Evolutionary conservation across 1,139 yeast species (phyloP), one percentile per base, ranked within the genome.

Genomic region (Zygoascus sp.): DNA sequence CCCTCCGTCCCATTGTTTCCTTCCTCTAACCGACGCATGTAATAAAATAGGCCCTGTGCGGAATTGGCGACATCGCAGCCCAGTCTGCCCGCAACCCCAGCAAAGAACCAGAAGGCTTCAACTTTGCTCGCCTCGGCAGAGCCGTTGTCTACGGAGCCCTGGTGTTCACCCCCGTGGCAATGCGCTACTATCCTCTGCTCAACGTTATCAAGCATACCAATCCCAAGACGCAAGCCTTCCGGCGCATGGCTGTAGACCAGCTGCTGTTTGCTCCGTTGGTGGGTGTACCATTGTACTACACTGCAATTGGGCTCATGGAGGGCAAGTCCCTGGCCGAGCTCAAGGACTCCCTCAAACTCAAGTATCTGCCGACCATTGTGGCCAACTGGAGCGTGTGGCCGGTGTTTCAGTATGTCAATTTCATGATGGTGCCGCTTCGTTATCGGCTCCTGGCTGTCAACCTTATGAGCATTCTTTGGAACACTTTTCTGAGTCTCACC

Each of bases 321-420:
- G 74, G 75, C 16, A 65, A 68, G 40, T 49, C 64, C 0, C 44
- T 65, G 1, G 60, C 62, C 8, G 72, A 69, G 21, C 55, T 65
- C 42, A 48, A 52, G 36, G 51, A 55, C 8, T 52, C 58, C 5
- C 47, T 63, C 19, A 34, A 47, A 11, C 42, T 53, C 16, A 60
- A 63, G 45, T 64, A 63, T 54, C 25, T 42, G 42, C 51, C 60
- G 1, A 85, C 95, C 0, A 65, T 87, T 38, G 53, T 68, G 27
- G 75, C 83, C 27, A 88, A 87, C 62, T 89, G 96, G 95, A 56
- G 73, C 42, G 83, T 89, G 7, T 89, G 97, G 97, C 97, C 96
- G 0, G 69, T 77, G 0, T 81, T 89, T 58, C 97, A 89, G 65
- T 53, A 77, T 44, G 58, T 80, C 49, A 90, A 90, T 64, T 86